Percentiles rank a stretch among this genome's conserved stretches.
phyloP scores from a whole-genome alignment of 2,329 filamentous ascomycete species.

The Pestalotiopsis sp. region DNA sequence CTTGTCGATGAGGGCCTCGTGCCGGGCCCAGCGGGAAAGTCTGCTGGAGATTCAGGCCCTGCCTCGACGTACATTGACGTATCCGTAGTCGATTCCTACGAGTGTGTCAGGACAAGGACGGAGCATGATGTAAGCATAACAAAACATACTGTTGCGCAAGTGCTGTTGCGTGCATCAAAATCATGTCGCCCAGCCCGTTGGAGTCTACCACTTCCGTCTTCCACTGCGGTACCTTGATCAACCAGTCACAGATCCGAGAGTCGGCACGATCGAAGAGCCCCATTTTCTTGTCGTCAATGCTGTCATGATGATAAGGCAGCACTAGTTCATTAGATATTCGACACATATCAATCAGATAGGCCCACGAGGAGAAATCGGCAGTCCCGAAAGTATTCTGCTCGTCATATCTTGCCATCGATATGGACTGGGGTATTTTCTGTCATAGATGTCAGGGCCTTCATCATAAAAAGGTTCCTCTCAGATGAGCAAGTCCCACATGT shows the following conservation, averaged over 20 bases:
- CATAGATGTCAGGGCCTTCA: not conserved
- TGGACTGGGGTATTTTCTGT: conserved; percentile 36
- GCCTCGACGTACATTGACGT: conserved; percentile 26
- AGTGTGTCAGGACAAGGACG: not conserved
- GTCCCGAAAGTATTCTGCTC: conserved; percentile 35
- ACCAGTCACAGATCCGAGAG: conserved; percentile 39
- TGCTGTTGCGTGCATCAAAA: conserved; percentile 38
- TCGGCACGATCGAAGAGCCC: conserved; percentile 35
- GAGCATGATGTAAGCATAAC: not conserved
- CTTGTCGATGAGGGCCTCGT: conserved; percentile 27
- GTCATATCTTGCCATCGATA: conserved; percentile 37
- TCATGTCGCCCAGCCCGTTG: conserved; percentile 37
- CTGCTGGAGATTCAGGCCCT: conserved; percentile 30
- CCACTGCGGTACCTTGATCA: conserved; percentile 39
- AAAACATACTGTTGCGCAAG: conserved; percentile 38
- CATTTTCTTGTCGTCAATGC: conserved; percentile 23
- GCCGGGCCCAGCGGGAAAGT: conserved; percentile 31
- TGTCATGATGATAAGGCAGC: conserved; percentile 27
- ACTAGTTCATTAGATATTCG: conserved; percentile 36
- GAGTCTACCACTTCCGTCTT: conserved; percentile 40
- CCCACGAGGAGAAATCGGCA: conserved; percentile 39
- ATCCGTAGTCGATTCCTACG: conserved; percentile 30
- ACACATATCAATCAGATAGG: conserved; percentile 39
- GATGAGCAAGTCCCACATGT: not conserved
- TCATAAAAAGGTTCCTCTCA: not conserved